Evolutionary conservation across 345 rosid species (phyloP).

Genomic region (Moricandia arvensis): DNA sequence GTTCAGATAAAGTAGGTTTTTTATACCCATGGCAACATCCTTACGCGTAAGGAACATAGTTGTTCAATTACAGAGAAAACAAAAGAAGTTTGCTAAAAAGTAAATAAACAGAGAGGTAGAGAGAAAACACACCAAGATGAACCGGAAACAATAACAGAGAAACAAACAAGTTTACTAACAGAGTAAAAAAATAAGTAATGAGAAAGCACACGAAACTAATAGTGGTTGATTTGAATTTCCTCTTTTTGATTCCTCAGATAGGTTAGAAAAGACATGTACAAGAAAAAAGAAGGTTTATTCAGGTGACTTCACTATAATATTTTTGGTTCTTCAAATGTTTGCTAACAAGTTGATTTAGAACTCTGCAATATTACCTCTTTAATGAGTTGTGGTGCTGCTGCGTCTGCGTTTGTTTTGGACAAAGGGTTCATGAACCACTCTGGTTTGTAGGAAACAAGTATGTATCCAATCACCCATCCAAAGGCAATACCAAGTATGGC

Average conservation of each 20-base stretch:
- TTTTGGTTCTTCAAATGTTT: background rate
- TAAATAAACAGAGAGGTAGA: background rate
- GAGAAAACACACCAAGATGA: background rate
- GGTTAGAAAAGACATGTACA: background rate
- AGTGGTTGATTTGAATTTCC: background rate
- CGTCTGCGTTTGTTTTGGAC: background rate
- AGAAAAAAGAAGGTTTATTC: background rate
- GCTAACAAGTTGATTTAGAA: background rate
- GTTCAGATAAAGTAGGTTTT: too few relatives aligned
- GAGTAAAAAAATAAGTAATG: too few relatives aligned
- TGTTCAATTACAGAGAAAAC: too few relatives aligned
- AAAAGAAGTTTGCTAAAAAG: background rate
- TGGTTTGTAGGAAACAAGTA: background rate
- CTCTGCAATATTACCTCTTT: background rate
- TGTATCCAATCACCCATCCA: background rate
- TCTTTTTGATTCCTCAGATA: background rate
- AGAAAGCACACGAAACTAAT: background rate
- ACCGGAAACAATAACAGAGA: too few relatives aligned
- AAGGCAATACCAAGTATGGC: background rate
- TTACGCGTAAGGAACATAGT: too few relatives aligned
- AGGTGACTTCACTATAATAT: background rate
- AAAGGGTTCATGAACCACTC: background rate
- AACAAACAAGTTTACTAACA: too few relatives aligned
- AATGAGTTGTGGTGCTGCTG: background rate
- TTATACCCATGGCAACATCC: too few relatives aligned